Evolutionary conservation across 768 basidiomycete genomes (phyloP).

Genomic region (Pleurotus citrinopileatus): DNA sequence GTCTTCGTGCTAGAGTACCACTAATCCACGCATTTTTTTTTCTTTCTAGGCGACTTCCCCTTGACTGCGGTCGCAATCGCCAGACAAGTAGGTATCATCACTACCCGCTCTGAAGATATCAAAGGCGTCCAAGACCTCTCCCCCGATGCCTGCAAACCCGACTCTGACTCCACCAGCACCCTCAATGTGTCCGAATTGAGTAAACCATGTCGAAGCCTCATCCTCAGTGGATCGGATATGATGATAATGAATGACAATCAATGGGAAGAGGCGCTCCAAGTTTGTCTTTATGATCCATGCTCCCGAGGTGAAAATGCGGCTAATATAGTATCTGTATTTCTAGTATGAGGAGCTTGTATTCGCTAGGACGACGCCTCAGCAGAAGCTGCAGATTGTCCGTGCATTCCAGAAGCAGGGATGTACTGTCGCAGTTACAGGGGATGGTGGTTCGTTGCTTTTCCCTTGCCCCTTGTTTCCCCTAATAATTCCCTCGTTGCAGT

Average conservation of each 20-base stretch:
- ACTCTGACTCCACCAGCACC: conserved; percentile 20
- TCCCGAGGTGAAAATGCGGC: background rate
- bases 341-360: conserved; percentile 53
- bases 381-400: conserved; percentile 64
- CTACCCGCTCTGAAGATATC: conserved; percentile 28
- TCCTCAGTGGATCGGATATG: conserved; percentile 40
- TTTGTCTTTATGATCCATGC: background rate
- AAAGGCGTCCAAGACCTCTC: conserved; percentile 37
- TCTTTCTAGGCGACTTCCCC: conserved; percentile 51
- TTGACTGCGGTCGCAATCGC: conserved; percentile 64
- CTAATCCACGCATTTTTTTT: too few species aligned
- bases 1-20: background rate
- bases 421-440: conserved; percentile 64
- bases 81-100: conserved; percentile 56
- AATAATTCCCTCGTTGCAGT: conserved; percentile 22
- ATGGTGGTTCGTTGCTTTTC: conserved; percentile 34
- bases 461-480: background rate
- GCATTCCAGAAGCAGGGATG: conserved; percentile 48
- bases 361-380: conserved; percentile 60
- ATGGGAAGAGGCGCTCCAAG: conserved; percentile 24
- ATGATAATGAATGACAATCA: conserved; percentile 30
- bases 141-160: conserved; percentile 19
- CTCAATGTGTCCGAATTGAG: conserved; percentile 19
- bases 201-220: conserved; percentile 30
- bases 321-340: conserved; percentile 15